phyloP scores from a whole-genome alignment of 768 basidiomycete species.

The Rhizopogon sp. region DNA sequence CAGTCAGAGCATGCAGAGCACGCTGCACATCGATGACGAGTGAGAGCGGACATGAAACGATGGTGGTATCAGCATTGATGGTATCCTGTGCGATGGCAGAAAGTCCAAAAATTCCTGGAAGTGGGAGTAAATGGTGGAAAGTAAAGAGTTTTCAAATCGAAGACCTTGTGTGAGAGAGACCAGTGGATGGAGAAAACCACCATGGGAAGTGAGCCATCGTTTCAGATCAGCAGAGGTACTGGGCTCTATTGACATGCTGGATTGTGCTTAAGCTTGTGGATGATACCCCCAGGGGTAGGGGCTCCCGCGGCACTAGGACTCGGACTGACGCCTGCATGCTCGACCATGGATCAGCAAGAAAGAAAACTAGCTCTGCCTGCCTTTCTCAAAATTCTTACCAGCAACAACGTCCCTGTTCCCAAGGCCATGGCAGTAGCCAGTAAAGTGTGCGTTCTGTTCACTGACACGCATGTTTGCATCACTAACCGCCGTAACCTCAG shows the following conservation, averaged over 20 bases:
- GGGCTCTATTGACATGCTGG: background rate
- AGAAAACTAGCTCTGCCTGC: conserved; percentile 55
- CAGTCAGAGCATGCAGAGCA: conserved; percentile 39
- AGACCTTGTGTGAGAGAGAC: conserved; percentile 45
- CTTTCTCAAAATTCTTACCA: conserved; percentile 64
- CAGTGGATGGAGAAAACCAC: conserved; percentile 47
- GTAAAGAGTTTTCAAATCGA: conserved; percentile 2
- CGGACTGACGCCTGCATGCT: background rate
- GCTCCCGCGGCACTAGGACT: too few species aligned
- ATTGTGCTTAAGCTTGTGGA: background rate
- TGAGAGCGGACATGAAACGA: conserved; percentile 65
- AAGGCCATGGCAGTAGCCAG: conserved; percentile 68
- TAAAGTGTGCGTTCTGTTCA: conserved; percentile 50
- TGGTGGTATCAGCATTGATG: conserved; percentile 44
- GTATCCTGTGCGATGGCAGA: conserved; percentile 43
- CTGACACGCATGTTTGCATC: background rate
- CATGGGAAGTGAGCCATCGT: conserved; percentile 44
- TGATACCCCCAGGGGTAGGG: too few species aligned
- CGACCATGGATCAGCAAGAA: conserved; percentile 11
- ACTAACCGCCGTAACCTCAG: conserved; percentile 32
- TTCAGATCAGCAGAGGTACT: conserved; percentile 26
- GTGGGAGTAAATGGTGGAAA: conserved; percentile 6
- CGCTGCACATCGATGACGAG: conserved; percentile 57
- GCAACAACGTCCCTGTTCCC: conserved; percentile 47
- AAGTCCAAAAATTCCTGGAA: conserved; percentile 40